Evolutionary conservation across 1,284 basidiomycete genomes (phyloP).

Genomic region (Pulveroboletus sp.): DNA sequence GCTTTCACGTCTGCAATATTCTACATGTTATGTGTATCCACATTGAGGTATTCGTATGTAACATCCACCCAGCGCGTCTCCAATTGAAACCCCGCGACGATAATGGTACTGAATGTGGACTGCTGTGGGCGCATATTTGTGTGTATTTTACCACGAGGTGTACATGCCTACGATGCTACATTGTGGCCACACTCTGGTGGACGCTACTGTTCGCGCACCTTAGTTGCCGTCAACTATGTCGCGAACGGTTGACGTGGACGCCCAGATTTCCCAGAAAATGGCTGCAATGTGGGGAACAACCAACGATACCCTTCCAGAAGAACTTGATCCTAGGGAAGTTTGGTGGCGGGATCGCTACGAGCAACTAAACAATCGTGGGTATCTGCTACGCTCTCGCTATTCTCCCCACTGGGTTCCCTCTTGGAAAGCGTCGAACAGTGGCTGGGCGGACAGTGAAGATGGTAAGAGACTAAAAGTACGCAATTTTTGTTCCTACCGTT

Average conservation of each 20-base stretch:
- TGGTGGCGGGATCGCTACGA: slow-evolving; percentile 18
- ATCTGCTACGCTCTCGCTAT: slow-evolving; percentile 40
- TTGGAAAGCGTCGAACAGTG: slow-evolving; percentile 29
- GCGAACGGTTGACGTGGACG: neutral
- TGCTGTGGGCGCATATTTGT: slow-evolving; percentile 13
- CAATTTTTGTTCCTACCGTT: neutral
- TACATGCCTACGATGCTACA: neutral
- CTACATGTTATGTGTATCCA: neutral
- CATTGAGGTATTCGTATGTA: too few species aligned
- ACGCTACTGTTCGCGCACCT: neutral
- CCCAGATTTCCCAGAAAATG: neutral
- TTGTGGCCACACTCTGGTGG: neutral
- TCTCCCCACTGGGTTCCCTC: slow-evolving; percentile 41
- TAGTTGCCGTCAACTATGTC: neutral
- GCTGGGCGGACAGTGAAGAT: slow-evolving; percentile 1
- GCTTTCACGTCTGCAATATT: neutral
- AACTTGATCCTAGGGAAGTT: slow-evolving; percentile 14
- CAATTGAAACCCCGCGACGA: slow-evolving; percentile 6
- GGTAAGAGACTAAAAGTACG: neutral
- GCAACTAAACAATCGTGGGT: slow-evolving; percentile 37
- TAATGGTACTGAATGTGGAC: neutral
- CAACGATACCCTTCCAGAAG: neutral
- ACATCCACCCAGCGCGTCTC: too few species aligned
- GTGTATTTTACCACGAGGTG: slow-evolving; percentile 7
- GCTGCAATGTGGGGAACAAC: slow-evolving; percentile 5